Evolutionary conservation across 73 alveolate genomes (phyloP), one percentile per base, ranked within the genome.

Genomic region (Effrenium voratum): DNA sequence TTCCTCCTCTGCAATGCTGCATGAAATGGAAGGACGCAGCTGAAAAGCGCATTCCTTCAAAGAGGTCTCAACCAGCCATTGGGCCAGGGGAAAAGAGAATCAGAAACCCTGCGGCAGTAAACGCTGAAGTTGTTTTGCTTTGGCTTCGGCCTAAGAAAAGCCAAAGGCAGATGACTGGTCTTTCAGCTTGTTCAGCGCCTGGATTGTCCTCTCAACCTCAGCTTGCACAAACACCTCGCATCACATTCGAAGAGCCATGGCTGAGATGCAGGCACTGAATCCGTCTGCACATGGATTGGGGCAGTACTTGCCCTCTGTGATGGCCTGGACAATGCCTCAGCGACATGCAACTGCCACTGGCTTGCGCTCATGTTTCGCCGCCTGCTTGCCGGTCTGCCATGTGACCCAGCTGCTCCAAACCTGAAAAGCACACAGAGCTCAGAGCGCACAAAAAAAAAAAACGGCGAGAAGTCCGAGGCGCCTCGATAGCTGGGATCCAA

Each of bases 341-440:
- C 40, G 5, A 30, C 52, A 32, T 40, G 52, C 43, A n/a, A 30
- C 41, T 28, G 22, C 45, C 87, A 76, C 34, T n/a, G n/a, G n/a
- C n/a, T n/a, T n/a, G n/a, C n/a, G n/a, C n/a, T n/a, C n/a, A 16
- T 34, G 19, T 76, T 16, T 4, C 86, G 24, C 52, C 6, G 68
- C 95, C 95, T 90, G 97, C 97, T 70, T 90, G 97, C 44, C 97
- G 80, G 26, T 90, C 97, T 5, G 97, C 97, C 97, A 90, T 90
- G 66, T 90, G 97, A 45, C 97, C 97, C 73, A 90, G 75, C 97
- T 90, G 97, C 76, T 90, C 97, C 86, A 90, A 32, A 80, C 97
- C 97, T 72, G 82, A 47, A 44, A 13, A 55, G 34, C 30, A n/a
- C 73, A 59, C 22, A 19, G 73, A 59, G 73, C 1, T 59, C 22